Percentiles rank a stretch among this genome's conserved stretches.
These are phyloP conservation scores for Mallotus repandus DNA, from an alignment of 441 rosid species.

Conservation along the genomic window DNA sequence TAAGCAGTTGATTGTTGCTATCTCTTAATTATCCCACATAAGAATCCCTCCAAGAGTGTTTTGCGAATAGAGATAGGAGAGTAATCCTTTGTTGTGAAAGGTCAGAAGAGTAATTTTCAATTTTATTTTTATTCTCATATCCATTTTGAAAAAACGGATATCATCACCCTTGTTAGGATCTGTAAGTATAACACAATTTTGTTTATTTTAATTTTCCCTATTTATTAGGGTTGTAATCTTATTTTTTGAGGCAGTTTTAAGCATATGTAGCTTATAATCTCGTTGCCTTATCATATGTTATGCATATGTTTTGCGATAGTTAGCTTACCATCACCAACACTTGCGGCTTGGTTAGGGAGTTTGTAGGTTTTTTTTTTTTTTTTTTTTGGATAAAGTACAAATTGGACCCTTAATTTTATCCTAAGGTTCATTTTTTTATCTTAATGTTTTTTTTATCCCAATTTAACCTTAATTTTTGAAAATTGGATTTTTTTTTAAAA, in stretches of 20 bases:
- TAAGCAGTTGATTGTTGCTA: neutral
- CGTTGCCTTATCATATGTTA: too few relatives aligned
- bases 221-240: neutral
- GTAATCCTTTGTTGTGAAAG: conserved; percentile 3
- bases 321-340: too few relatives aligned
- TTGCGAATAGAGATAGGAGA: neutral
- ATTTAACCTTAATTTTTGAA: too few relatives aligned
- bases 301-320: too few relatives aligned
- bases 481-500: too few relatives aligned
- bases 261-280: neutral
- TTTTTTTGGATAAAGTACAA: too few relatives aligned
- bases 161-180: neutral
- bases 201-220: conserved; percentile 3
- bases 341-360: too few relatives aligned
- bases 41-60: neutral
- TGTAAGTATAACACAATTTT: conserved; percentile 12
- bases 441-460: too few relatives aligned
- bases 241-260: conserved; percentile 8
- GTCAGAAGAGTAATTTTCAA: neutral
- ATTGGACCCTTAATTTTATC: too few relatives aligned
- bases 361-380: too few relatives aligned
- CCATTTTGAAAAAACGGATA: neutral
- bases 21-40: neutral
- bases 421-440: too few relatives aligned
- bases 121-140: neutral